Evolutionary conservation across 208 protist species (phyloP).

Genomic region (Porcisia deanei): DNA sequence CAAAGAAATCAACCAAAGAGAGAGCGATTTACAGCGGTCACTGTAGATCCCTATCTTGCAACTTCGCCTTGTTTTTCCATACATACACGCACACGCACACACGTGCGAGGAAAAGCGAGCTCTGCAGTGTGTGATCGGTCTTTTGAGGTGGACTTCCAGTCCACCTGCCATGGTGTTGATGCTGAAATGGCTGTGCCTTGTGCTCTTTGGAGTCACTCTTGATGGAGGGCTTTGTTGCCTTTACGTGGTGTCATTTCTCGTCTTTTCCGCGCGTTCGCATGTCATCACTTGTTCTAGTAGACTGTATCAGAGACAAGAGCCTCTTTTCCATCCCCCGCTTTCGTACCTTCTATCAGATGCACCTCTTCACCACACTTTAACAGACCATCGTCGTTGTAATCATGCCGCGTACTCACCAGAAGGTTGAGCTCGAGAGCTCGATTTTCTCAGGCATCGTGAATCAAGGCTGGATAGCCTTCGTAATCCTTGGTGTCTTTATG

Average conservation of each 20-base stretch:
- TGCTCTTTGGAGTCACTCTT: not conserved
- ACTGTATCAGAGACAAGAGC: not conserved
- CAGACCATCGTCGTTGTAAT: not conserved
- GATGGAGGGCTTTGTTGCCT: not conserved
- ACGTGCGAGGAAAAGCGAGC: not conserved
- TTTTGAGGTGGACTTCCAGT: not conserved
- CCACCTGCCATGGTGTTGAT: not conserved
- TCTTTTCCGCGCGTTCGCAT: not conserved
- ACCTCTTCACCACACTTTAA: not conserved
- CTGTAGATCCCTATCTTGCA: not conserved
- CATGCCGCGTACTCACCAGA: constrained; percentile 35
- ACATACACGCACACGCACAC: not conserved
- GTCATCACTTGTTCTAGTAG: no score
- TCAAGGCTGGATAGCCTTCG: constrained; percentile 74
- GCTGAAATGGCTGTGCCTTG: not conserved
- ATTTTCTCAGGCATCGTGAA: constrained; percentile 45
- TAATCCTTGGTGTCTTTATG: constrained; percentile 73
- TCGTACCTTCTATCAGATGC: not conserved
- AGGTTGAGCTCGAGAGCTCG: constrained; percentile 36
- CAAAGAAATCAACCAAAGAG: not conserved
- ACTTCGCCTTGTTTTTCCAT: not conserved
- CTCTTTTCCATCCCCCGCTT: not conserved
- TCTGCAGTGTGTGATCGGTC: not conserved
- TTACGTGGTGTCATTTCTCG: not conserved
- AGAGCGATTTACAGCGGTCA: not conserved